Evolutionary conservation across 208 protist genomes (phyloP).

Genomic region (Zelonia costaricensis): DNA sequence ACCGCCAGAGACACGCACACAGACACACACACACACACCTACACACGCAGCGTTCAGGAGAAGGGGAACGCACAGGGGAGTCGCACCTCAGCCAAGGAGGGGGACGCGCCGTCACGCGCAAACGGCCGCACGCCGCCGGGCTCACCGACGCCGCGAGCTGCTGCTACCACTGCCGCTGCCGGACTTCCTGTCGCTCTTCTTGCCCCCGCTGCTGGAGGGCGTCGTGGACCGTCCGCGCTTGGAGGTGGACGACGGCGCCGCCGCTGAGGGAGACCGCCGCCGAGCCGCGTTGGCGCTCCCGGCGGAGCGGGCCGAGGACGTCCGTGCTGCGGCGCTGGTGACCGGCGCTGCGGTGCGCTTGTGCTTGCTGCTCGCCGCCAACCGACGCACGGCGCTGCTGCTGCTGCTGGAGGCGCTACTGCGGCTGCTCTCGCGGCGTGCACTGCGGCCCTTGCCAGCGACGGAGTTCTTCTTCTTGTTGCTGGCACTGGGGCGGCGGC

Average conservation of each 20-base stretch:
- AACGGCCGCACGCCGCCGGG: neutral
- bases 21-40: neutral
- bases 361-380: too few species aligned
- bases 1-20: neutral
- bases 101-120: too few species aligned
- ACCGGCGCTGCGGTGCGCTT: conserved; percentile 9
- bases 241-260: too few species aligned
- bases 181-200: conserved; percentile 4
- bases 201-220: conserved; percentile 1
- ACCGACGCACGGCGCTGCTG: too few species aligned
- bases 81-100: neutral
- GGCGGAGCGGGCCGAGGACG: too few species aligned
- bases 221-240: too few species aligned
- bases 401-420: conserved; percentile 2
- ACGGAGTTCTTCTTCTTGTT: conserved; percentile 2
- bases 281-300: too few species aligned
- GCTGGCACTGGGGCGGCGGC: neutral
- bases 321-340: neutral
- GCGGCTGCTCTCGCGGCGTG: conserved; percentile 16
- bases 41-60: neutral
- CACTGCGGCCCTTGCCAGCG: neutral
- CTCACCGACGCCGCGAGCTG: conserved; percentile 3
- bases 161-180: neutral
- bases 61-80: neutral
- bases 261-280: too few species aligned